Evolutionary conservation across 2,329 filamentous ascomycete genomes (phyloP).

Genomic region (Fusarium anthophilum): DNA sequence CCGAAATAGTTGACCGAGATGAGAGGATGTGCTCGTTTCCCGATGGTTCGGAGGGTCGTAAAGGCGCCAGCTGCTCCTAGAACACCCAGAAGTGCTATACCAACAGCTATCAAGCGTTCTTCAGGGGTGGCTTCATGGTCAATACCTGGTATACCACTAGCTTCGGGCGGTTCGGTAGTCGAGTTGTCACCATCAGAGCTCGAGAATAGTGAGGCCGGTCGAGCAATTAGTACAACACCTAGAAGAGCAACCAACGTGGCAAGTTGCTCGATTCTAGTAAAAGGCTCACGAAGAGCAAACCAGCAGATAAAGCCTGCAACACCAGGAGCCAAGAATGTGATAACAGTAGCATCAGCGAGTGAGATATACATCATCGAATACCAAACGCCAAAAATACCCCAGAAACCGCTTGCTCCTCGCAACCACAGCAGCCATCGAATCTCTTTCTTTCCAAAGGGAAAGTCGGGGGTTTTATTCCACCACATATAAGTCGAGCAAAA

Average conservation of each 20-base stretch:
- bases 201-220: constrained; percentile 68
- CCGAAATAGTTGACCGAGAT: constrained; percentile 89
- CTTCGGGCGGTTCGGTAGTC: constrained; percentile 25
- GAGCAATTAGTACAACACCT: constrained; percentile 85
- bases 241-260: constrained; percentile 78
- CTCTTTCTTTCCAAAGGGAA: constrained; percentile 73
- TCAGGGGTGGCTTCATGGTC: constrained; percentile 61
- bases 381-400: constrained; percentile 83
- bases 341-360: constrained; percentile 86
- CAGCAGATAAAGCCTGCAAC: constrained; percentile 84
- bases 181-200: constrained; percentile 28
- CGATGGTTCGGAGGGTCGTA: constrained; percentile 81
- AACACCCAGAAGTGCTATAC: constrained; percentile 79
- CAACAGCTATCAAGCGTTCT: constrained; percentile 75
- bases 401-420: constrained; percentile 76
- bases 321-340: constrained; percentile 85
- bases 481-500: constrained; percentile 79
- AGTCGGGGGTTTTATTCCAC: constrained; percentile 71
- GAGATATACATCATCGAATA: constrained; percentile 77
- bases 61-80: constrained; percentile 78
- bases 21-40: constrained; percentile 81
- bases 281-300: constrained; percentile 77
- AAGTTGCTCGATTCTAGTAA: constrained; percentile 79
- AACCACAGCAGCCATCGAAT: constrained; percentile 74
- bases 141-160: constrained; percentile 40